phyloP scores from a whole-genome alignment of 2,329 filamentous ascomycete genomes.

The Atkinsonella hypoxylon region DNA sequence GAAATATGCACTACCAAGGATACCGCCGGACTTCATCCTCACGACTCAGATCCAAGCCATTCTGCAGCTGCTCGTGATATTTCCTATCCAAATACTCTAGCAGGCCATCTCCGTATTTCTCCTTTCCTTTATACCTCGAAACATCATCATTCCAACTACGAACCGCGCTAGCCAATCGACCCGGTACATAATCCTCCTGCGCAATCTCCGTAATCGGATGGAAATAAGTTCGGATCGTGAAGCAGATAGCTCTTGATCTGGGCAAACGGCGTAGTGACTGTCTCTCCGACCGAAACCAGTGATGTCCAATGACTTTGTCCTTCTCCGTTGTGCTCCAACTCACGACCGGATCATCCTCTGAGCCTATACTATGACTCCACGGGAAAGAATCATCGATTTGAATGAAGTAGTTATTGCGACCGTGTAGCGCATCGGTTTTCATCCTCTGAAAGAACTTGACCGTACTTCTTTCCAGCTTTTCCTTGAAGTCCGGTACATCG shows the following conservation, averaged over 20 bases:
- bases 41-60: constrained; percentile 46
- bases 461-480: constrained; percentile 68
- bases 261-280: constrained; percentile 57
- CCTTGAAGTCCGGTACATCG: constrained; percentile 59
- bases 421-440: constrained; percentile 50
- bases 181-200: constrained; percentile 64
- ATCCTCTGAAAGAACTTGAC: constrained; percentile 67
- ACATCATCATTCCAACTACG: constrained; percentile 76
- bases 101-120: constrained; percentile 60
- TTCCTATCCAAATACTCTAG: constrained; percentile 65
- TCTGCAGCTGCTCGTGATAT: constrained; percentile 60
- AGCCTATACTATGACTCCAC: constrained; percentile 67
- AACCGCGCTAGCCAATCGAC: constrained; percentile 63
- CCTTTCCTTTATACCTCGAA: constrained; percentile 63
- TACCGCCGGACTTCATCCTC: constrained; percentile 48
- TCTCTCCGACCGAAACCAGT: constrained; percentile 66
- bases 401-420: constrained; percentile 75
- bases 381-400: constrained; percentile 69
- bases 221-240: constrained; percentile 75
- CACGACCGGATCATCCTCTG: constrained; percentile 51
- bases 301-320: constrained; percentile 57
- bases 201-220: constrained; percentile 56
- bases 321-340: constrained; percentile 70
- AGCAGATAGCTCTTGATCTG: constrained; percentile 46
- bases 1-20: constrained; percentile 39